Evolutionary conservation across 352 stramenopile species (phyloP), one percentile per base, ranked within the genome.

Genomic region (Globisporangium ultimum): DNA sequence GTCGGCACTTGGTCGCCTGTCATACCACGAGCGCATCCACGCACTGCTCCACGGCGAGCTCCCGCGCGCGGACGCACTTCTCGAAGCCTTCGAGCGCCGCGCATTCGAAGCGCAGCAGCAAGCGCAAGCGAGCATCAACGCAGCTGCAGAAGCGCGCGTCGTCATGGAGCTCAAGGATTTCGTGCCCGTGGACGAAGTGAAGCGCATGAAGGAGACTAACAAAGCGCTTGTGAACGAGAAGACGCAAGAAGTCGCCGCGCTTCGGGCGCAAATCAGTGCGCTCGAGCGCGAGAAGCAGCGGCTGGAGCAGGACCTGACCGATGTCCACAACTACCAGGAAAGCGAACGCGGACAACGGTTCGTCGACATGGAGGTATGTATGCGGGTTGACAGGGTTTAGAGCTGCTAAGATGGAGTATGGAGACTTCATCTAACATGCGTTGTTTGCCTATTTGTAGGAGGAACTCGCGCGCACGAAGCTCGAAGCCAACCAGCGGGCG

Each of bases 91-190:
- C 21, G 49, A 59, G 18, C 42, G 50, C 36, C 53, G 57, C 32
- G 67, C 53, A 41, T 13, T 61, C 3, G 63, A 77, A 21, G 64
- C 62, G 7, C 52, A 74, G 41, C 68, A 54, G 6, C 56, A 74
- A 45, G 67, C 61, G 3, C 50, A 52, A 22, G 58, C 66, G 11
- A 63, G 65, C 24, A 43, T 48, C 0, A 34, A 64, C 24, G 48
- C 52, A 52, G 1, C 38, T 61, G 20, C 36, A 45, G 32, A 12
- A n/a, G 18, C 46, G 24, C 63, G 74, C 1, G 32, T 80, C 15
- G 70, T 88, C 45, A 82, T 87, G 70, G 76, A 88, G 43, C 72
- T 87, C 6, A 82, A 86, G 50, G 80, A 90, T 36, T 88, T 88
- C 60, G 74, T 90, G 17, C 71, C 70, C 2, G 60, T 84, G 52